A percentile compares a stretch with the other conserved stretches of the same genome.
phyloP scores from a whole-genome alignment of 2,329 filamentous ascomycete species.

The Neofusicoccum cordaticola region DNA sequence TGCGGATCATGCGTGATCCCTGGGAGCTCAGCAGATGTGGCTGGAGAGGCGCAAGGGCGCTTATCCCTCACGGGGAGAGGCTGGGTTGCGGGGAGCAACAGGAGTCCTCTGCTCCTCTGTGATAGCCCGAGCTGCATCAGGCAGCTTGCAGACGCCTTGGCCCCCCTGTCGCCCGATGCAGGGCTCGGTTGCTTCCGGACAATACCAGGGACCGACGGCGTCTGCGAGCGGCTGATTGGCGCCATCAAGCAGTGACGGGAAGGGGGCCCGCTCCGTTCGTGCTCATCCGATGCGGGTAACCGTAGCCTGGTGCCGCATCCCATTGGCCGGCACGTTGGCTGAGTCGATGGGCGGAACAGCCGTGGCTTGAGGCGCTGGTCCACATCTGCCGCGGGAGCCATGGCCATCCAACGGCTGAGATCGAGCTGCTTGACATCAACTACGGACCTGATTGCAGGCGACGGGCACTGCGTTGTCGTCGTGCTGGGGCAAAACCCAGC shows the following conservation, averaged over 20 bases:
- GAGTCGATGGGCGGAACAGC: not conserved
- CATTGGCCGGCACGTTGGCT: constrained; percentile 2
- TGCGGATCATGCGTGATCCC: constrained; percentile 13
- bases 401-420: constrained; percentile 10
- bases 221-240: constrained; percentile 18
- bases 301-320: not conserved
- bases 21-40: constrained; percentile 12
- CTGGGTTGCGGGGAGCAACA: not conserved
- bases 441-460: not conserved
- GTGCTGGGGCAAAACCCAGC: not conserved
- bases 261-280: constrained; percentile 5
- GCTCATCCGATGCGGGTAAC: constrained; percentile 9
- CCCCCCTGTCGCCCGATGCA: constrained; percentile 11
- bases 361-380: not conserved
- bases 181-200: constrained; percentile 18
- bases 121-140: constrained; percentile 6
- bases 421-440: not conserved
- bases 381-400: not conserved
- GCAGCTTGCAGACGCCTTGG: constrained; percentile 15
- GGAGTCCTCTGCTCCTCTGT: not conserved
- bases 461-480: not conserved
- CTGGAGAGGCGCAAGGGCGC: constrained; percentile 15
- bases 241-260: constrained; percentile 12
- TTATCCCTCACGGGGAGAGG: constrained; percentile 7
- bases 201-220: constrained; percentile 13